phyloP scores from a whole-genome alignment of 441 rosid species.

The Gossypium davidsonii region DNA sequence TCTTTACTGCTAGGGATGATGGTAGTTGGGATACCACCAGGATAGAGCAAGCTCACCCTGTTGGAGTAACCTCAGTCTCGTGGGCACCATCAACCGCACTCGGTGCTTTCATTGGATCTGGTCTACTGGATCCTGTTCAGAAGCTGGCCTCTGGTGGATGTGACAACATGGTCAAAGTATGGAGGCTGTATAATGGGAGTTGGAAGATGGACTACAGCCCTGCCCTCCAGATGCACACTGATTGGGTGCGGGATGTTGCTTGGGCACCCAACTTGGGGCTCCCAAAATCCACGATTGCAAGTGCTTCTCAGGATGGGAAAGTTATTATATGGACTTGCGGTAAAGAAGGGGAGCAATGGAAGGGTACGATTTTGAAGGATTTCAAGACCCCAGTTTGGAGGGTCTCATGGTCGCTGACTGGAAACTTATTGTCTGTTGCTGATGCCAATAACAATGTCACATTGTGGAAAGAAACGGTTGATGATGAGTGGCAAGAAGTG shows the following conservation, averaged over 20 bases:
- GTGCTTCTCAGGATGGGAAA: slow-evolving; percentile 56
- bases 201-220: slow-evolving; percentile 54
- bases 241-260: slow-evolving; percentile 49
- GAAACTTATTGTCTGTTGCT: slow-evolving; percentile 71
- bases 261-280: slow-evolving; percentile 71
- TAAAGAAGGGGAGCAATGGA: slow-evolving; percentile 77
- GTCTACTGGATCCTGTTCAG: slow-evolving; percentile 35
- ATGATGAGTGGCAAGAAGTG: slow-evolving; percentile 83
- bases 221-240: slow-evolving; percentile 42
- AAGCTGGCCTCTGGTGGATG: slow-evolving; percentile 43
- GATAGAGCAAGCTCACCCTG: slow-evolving; percentile 46
- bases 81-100: slow-evolving; percentile 43
- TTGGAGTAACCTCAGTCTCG: slow-evolving; percentile 49
- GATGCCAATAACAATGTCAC: slow-evolving; percentile 67
- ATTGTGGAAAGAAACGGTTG: slow-evolving; percentile 76
- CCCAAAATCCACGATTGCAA: slow-evolving; percentile 76
- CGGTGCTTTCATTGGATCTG: slow-evolving; percentile 44
- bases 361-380: slow-evolving; percentile 67
- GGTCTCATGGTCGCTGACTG: slow-evolving; percentile 79
- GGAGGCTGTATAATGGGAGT: slow-evolving; percentile 44
- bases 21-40: slow-evolving; percentile 61
- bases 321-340: slow-evolving; percentile 71
- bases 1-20: slow-evolving; percentile 30
- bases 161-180: slow-evolving; percentile 55
- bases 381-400: slow-evolving; percentile 61